Conservation (phyloP, 2,329 filamentous ascomycete species). For the Ophiostoma piceae region DNA sequence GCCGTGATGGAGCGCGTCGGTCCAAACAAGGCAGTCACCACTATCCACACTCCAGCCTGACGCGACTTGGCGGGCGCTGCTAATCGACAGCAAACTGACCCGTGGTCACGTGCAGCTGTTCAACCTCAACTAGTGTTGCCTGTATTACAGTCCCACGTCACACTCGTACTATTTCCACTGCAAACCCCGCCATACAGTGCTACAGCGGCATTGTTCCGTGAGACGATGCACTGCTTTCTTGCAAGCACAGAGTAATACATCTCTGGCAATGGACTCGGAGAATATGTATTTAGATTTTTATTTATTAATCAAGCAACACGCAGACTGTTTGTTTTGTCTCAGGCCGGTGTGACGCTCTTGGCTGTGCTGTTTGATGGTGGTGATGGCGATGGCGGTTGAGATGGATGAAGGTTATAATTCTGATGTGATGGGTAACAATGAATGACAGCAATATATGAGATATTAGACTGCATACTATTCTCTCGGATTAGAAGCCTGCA, state of each 20-base stretch:
- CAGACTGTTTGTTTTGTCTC: background rate
- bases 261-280: background rate
- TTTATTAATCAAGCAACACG: background rate
- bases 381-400: too few relatives aligned
- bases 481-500: background rate
- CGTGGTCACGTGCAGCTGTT: slow-evolving; percentile 16
- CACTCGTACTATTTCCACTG: background rate
- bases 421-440: background rate
- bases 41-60: background rate
- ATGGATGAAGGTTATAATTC: too few relatives aligned
- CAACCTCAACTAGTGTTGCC: background rate
- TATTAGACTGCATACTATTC: background rate
- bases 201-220: background rate
- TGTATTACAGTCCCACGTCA: background rate
- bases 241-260: too few relatives aligned
- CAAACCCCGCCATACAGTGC: slow-evolving; percentile 3
- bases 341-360: background rate
- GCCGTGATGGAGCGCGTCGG: slow-evolving; percentile 5
- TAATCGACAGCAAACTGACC: slow-evolving; percentile 15
- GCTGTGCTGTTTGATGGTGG: background rate
- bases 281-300: background rate
- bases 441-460: background rate
- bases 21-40: slow-evolving; percentile 14
- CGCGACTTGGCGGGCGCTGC: slow-evolving; percentile 15
- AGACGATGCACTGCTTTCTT: background rate